Evolutionary conservation across 805 yeast species (phyloP).

Genomic region (Barnettozyma californica): DNA sequence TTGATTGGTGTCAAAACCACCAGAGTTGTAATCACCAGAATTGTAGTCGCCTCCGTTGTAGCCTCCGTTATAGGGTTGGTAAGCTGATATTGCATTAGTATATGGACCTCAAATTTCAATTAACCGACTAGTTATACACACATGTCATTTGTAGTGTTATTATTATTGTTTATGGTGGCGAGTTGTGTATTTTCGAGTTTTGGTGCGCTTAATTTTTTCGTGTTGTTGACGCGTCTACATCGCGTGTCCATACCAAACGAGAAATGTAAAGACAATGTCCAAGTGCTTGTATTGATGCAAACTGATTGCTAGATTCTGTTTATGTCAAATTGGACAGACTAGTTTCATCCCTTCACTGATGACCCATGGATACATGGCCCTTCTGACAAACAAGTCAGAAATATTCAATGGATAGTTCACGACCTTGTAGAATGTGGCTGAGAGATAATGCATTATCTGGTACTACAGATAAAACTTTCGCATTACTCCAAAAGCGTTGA

Average conservation of each 20-base stretch:
- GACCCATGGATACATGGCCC: background rate
- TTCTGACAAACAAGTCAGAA: no score
- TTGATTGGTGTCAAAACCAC: constrained; percentile 30
- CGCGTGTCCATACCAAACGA: background rate
- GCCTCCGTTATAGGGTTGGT: constrained; percentile 33
- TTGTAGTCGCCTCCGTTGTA: constrained; percentile 21
- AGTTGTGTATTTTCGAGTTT: background rate
- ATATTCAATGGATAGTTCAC: no score
- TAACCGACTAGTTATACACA: no score
- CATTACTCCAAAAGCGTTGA: background rate
- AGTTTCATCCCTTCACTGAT: background rate
- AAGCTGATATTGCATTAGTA: constrained; percentile 17
- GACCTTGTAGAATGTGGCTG: no score
- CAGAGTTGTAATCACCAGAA: constrained; percentile 25
- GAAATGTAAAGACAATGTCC: no score
- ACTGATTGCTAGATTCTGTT: background rate
- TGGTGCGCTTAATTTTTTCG: background rate
- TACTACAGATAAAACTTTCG: no score
- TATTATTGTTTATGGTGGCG: background rate
- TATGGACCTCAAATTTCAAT: no score
- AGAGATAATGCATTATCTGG: background rate
- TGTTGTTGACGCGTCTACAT: background rate
- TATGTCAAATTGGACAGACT: background rate
- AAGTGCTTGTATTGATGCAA: background rate
- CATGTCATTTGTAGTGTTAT: background rate